These are phyloP conservation scores for Tubosaeta sp. DNA, from an alignment of 768 basidiomycete genomes.

Conservation along the genomic window DNA sequence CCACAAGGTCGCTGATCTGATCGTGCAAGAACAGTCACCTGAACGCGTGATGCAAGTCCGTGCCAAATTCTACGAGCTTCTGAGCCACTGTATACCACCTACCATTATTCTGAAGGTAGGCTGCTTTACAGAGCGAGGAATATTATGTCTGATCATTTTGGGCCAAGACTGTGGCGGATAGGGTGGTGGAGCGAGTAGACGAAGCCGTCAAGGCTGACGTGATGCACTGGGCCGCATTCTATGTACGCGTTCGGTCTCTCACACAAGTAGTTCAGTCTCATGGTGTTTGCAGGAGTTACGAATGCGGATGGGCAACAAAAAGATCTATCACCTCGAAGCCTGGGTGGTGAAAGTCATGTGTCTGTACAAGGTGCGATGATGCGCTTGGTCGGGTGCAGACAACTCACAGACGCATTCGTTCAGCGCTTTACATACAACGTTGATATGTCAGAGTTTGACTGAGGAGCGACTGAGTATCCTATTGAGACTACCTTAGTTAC, in stretches of 20 bases:
- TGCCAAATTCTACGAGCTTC: conserved; percentile 88
- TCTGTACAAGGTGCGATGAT: conserved; percentile 62
- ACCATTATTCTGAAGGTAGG: conserved; percentile 83
- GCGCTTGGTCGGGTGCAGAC: neutral
- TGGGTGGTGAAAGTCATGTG: conserved; percentile 98
- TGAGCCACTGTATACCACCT: conserved; percentile 96
- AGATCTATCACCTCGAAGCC: conserved; percentile 96
- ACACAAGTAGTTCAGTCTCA: neutral
- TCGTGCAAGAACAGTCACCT: conserved; percentile 86
- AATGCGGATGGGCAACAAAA: conserved; percentile 90
- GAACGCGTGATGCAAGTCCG: conserved; percentile 89
- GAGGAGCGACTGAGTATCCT: too few species aligned
- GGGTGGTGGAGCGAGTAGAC: conserved; percentile 83
- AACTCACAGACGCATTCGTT: neutral
- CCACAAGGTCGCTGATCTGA: conserved; percentile 84
- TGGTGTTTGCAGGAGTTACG: conserved; percentile 67
- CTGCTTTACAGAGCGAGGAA: neutral
- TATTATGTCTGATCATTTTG: conserved; percentile 3
- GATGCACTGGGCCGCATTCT: conserved; percentile 97
- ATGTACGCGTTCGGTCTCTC: conserved; percentile 49
- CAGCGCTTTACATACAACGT: conserved; percentile 32
- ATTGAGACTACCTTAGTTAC: neutral
- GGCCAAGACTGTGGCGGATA: conserved; percentile 83
- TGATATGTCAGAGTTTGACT: conserved; percentile 35
- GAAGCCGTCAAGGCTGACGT: conserved; percentile 88